These are phyloP conservation scores for Avena insularis DNA, from an alignment of 176 grass and related monocot species.

Conservation along the genomic window DNA sequence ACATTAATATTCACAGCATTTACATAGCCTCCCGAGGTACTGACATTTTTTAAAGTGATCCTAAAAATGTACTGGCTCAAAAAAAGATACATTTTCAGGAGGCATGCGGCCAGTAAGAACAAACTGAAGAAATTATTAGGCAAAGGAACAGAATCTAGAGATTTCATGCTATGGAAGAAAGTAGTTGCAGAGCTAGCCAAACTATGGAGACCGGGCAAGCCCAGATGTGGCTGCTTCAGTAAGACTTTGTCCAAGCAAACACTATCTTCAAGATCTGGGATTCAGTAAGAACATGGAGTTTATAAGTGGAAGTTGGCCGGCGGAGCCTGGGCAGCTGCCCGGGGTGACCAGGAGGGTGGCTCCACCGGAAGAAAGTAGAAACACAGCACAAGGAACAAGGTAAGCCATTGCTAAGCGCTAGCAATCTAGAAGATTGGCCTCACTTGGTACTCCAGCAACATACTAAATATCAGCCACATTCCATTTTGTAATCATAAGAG, in stretches of 20 bases:
- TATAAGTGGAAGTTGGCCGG: too few relatives aligned
- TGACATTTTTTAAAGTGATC: background rate
- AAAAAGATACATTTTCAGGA: background rate
- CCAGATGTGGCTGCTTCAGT: too few relatives aligned
- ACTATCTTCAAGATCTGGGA: too few relatives aligned
- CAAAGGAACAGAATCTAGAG: background rate
- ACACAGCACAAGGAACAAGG: background rate
- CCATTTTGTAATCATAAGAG: background rate
- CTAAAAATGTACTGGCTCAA: background rate
- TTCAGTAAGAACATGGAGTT: too few relatives aligned
- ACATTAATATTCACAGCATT: background rate
- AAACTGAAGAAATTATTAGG: background rate
- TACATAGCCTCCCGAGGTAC: background rate
- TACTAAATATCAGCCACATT: slow-evolving; percentile 1
- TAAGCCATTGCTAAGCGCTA: background rate
- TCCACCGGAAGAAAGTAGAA: background rate
- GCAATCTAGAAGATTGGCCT: background rate
- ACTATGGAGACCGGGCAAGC: too few relatives aligned
- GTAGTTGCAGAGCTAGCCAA: too few relatives aligned
- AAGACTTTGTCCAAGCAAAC: too few relatives aligned
- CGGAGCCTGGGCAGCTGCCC: too few relatives aligned
- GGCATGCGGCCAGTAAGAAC: background rate
- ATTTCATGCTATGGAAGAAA: background rate
- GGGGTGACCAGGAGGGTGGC: too few relatives aligned
- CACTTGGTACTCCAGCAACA: background rate